These are phyloP conservation scores for Conticribra guillardii DNA, from an alignment of 108 stramenopile genomes.

Conservation along the genomic window DNA sequence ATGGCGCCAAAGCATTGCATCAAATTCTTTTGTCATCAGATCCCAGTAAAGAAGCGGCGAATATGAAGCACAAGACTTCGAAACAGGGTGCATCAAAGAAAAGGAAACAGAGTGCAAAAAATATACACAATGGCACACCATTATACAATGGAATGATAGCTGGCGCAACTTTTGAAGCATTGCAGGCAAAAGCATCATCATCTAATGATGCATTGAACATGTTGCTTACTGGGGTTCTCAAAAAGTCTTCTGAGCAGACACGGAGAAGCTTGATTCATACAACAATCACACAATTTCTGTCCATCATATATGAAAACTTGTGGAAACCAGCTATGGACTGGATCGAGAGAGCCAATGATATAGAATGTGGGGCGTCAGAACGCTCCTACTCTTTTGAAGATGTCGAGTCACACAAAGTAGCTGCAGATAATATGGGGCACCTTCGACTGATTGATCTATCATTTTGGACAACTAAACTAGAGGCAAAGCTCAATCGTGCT, in stretches of 20 bases:
- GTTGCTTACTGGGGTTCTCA: conserved; percentile 16
- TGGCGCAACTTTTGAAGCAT: conserved; percentile 10
- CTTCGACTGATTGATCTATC: conserved; percentile 55
- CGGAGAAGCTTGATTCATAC: conserved; percentile 5
- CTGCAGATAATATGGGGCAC: conserved; percentile 24
- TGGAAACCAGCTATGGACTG: conserved; percentile 39
- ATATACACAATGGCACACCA: no score
- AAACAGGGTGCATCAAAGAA: neutral
- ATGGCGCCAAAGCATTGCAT: conserved; percentile 32
- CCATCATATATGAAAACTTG: conserved; percentile 7
- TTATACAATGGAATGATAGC: neutral
- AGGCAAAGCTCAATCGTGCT: conserved; percentile 51
- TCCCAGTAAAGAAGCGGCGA: no score
- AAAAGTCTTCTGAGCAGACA: neutral
- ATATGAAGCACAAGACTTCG: no score
- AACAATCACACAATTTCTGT: conserved; percentile 5
- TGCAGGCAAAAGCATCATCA: conserved; percentile 14
- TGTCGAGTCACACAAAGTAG: conserved; percentile 45
- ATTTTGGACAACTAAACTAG: conserved; percentile 28
- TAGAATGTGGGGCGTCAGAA: conserved; percentile 18
- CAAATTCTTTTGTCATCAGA: conserved; percentile 18
- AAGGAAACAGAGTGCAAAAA: no score
- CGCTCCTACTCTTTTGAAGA: conserved; percentile 48
- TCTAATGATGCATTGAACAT: conserved; percentile 23
- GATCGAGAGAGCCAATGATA: conserved; percentile 41